These are phyloP conservation scores for Colletotrichum sp. DNA, from an alignment of 2,329 filamentous ascomycete genomes.

Conservation along the genomic window DNA sequence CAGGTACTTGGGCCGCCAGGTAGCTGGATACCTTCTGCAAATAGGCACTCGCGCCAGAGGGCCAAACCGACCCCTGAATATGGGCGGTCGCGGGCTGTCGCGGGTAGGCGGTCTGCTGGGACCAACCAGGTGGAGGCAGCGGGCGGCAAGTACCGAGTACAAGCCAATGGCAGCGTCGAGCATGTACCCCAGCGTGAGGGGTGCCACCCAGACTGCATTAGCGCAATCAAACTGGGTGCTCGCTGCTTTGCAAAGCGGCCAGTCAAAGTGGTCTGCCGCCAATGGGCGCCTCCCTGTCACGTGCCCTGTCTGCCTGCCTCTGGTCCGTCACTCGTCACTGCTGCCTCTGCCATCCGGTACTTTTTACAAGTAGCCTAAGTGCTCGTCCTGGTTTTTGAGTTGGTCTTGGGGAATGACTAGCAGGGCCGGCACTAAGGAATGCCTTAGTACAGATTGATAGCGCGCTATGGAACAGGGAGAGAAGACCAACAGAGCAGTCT, in stretches of 20 bases:
- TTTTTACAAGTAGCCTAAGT: not conserved
- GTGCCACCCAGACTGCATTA: conserved; percentile 17
- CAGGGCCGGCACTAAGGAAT: not conserved
- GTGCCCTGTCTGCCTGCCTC: not conserved
- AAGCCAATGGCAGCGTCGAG: not conserved
- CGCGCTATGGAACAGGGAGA: not conserved
- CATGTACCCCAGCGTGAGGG: not conserved
- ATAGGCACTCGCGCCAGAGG: not conserved
- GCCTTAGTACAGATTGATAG: not conserved
- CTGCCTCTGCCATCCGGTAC: not conserved
- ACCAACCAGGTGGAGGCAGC: not conserved
- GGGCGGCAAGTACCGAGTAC: not conserved
- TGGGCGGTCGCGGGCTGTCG: not conserved
- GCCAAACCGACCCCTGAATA: not conserved
- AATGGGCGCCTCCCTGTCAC: conserved; percentile 3
- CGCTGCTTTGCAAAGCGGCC: conserved; percentile 8
- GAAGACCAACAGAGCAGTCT: not conserved
- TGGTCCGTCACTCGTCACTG: not conserved
- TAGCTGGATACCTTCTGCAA: not conserved
- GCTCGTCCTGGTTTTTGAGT: not conserved
- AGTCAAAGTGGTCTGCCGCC: conserved; percentile 4
- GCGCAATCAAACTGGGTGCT: conserved; percentile 20
- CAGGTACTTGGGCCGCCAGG: conserved; percentile 1
- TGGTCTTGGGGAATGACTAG: not conserved
- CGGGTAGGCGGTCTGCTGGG: not conserved